Conservation (phyloP, 257 asterid genomes). For the Solanum pimpinellifolium region DNA sequence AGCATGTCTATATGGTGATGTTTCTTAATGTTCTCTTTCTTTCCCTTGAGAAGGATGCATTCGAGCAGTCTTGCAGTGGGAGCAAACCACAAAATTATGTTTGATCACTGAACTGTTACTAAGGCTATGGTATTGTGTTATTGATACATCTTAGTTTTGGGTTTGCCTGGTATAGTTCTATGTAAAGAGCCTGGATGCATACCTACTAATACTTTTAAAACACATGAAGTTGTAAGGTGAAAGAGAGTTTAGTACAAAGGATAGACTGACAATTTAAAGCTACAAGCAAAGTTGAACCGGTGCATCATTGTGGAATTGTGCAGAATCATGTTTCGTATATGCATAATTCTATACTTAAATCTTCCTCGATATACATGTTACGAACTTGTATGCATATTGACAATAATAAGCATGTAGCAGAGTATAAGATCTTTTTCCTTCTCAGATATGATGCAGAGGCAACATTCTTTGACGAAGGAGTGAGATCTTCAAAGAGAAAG, state of each 20-base stretch:
- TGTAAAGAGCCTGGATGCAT: neutral
- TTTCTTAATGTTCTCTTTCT: neutral
- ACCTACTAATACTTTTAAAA: neutral
- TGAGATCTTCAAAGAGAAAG: slow-evolving; percentile 65
- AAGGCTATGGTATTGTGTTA: neutral
- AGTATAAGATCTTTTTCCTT: neutral
- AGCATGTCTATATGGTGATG: neutral
- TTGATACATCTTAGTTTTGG: neutral
- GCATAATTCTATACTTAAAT: neutral
- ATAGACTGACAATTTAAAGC: neutral
- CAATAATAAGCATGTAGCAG: neutral
- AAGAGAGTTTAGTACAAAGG: neutral
- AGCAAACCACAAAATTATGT: neutral
- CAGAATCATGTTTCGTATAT: neutral
- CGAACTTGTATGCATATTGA: neutral
- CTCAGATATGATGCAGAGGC: slow-evolving; percentile 88
- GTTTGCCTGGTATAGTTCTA: neutral
- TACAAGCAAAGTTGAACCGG: neutral
- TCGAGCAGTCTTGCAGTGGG: neutral
- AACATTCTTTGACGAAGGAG: slow-evolving; percentile 90
- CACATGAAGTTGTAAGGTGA: neutral
- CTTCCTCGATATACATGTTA: neutral
- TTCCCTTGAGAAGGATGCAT: neutral
- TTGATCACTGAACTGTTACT: neutral
- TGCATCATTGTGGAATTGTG: neutral